phyloP scores from a whole-genome alignment of 495 filamentous ascomycete genomes.

The Hypoxylon cercidicola region DNA sequence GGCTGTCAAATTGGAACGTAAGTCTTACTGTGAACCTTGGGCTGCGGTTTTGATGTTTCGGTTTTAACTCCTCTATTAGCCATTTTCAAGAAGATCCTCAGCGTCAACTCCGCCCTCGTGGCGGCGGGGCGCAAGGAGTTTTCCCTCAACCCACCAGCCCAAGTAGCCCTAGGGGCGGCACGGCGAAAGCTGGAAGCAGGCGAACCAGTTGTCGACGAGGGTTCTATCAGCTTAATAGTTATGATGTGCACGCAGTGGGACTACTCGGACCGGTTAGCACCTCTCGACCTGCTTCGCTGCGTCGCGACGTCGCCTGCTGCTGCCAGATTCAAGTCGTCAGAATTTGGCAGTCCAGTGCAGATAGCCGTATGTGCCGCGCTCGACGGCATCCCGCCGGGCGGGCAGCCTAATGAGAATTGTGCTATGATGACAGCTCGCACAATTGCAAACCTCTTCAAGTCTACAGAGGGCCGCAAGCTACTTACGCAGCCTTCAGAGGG shows the following conservation, averaged over 20 bases:
- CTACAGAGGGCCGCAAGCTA: slow-evolving; percentile 72
- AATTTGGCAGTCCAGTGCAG: slow-evolving; percentile 64
- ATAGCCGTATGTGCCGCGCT: slow-evolving; percentile 63
- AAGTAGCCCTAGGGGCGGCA: slow-evolving; percentile 65
- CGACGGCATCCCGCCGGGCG: slow-evolving; percentile 43
- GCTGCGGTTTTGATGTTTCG: slow-evolving; percentile 32
- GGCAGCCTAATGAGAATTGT: slow-evolving; percentile 69
- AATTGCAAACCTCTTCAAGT: slow-evolving; percentile 88
- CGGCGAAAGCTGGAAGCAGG: slow-evolving; percentile 67
- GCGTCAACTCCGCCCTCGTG: slow-evolving; percentile 74
- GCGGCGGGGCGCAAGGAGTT: slow-evolving; percentile 75
- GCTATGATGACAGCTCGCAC: slow-evolving; percentile 86
- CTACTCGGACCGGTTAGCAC: slow-evolving; percentile 78
- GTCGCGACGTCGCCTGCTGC: slow-evolving; percentile 72
- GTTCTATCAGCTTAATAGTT: slow-evolving; percentile 67
- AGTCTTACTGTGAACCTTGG: slow-evolving; percentile 15
- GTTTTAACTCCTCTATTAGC: slow-evolving; percentile 64
- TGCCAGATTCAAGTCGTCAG: slow-evolving; percentile 60
- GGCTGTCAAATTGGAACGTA: slow-evolving; percentile 56
- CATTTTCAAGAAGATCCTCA: slow-evolving; percentile 77
- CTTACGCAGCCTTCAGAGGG: slow-evolving; percentile 67
- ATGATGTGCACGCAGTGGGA: slow-evolving; percentile 82
- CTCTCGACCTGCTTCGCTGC: slow-evolving; percentile 84
- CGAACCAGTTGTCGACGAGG: slow-evolving; percentile 45
- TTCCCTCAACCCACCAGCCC: slow-evolving; percentile 75